Base-by-base conservation (phyloP, 2,329 filamentous ascomycete species). In the Alternaria triticimaculans region DNA sequence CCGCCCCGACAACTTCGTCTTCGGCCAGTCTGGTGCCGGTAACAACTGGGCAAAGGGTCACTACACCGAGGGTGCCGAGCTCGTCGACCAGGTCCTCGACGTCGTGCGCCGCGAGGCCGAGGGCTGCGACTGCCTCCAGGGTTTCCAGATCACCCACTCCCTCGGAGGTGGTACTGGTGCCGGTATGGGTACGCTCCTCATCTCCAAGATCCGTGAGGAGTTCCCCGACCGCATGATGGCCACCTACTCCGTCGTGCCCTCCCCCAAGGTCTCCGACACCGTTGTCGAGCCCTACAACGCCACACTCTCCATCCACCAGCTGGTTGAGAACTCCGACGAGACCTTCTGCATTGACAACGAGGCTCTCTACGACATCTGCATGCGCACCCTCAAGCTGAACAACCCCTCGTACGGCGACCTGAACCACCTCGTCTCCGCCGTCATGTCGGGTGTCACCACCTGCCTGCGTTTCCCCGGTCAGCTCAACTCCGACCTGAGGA, bases 41-140 rank as follows among this genome's bases (percentile, higher is more conserved):
- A 99, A 99, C 93, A 98, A 98, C 91, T 99, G 96, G 96, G 96
- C 96, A 85, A 99, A 98, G 91, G 96, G 96, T 87, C 96, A 99
- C 84, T 99, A 99, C 90, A 99, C 96, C 72, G 96, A 99, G 88
- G 96, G 96, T 90, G 96, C 96, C 76, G 96, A 99, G 87, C 90
- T 98, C 70, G 96, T 99, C 76, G 96, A 99, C 87, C 89, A 97
- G 81, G 96, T 99, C 76, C 90, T 99, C 76, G 96, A 98, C 82
- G 96, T 99, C 73, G 95, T 99, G 81, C 96, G 96, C 82, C 95
- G 96, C 80, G 96, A 99, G 89, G 95, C 96, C 75, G 96, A 99
- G 87, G 93, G 92, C 83, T 98, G 96, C 82, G 96, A 99, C 89
- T 97, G 93, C 89, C 94, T 99, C 71, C 96, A 99, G 87, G 96